Conservation (phyloP, 192 early-diverging fungal genomes). For the Funneliformis mosseae region DNA sequence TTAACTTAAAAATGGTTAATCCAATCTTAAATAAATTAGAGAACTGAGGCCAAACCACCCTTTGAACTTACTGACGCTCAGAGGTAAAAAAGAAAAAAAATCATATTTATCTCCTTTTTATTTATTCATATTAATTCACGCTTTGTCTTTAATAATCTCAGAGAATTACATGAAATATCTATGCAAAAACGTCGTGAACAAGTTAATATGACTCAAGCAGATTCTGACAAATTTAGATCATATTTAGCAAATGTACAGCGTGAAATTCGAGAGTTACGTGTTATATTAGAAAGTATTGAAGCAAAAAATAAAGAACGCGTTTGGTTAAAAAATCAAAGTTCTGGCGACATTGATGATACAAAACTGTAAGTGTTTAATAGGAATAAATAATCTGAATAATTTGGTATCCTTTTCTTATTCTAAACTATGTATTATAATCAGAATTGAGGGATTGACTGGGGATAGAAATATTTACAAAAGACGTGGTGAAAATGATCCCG, state of each 20-base stretch:
- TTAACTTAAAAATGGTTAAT: background rate
- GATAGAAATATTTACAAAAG: slow-evolving; percentile 79
- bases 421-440: slow-evolving; percentile 8
- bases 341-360: slow-evolving; percentile 80
- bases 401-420: too few relatives aligned
- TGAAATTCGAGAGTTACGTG: slow-evolving; percentile 73
- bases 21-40: slow-evolving; percentile 27
- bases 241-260: slow-evolving; percentile 63
- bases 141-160: background rate
- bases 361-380: slow-evolving; percentile 55
- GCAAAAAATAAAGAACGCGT: slow-evolving; percentile 82
- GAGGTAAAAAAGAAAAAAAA: slow-evolving; percentile 33
- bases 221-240: slow-evolving; percentile 58
- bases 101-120: background rate
- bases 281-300: slow-evolving; percentile 75
- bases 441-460: slow-evolving; percentile 73
- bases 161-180: slow-evolving; percentile 72
- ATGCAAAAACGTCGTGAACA: slow-evolving; percentile 68
- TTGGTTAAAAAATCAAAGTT: slow-evolving; percentile 79
- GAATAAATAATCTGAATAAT: too few relatives aligned
- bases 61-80: slow-evolving; percentile 41
- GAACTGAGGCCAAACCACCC: slow-evolving; percentile 39
- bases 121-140: background rate
- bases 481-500: slow-evolving; percentile 74
- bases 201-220: slow-evolving; percentile 72